Conservation (phyloP, 192 early-diverging fungal genomes). For the Mortierella antarctica region DNA sequence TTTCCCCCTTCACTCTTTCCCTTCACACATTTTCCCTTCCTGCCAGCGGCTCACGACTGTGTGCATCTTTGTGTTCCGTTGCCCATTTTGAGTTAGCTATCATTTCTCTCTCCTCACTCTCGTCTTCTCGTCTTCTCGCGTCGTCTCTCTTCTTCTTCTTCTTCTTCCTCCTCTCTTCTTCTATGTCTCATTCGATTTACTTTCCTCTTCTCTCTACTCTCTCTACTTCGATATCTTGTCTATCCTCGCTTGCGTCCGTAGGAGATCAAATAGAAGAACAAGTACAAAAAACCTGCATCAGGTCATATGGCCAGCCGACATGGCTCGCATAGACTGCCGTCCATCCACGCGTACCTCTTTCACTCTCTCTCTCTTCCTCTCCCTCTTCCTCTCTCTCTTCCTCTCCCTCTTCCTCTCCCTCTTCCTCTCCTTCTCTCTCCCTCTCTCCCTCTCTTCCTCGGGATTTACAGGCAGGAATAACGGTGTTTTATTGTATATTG, state of each 20-base stretch:
- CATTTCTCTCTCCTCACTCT: too few relatives aligned
- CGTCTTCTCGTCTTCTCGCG: too few relatives aligned
- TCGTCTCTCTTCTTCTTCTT: neutral
- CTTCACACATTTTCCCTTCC: too few relatives aligned
- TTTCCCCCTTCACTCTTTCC: too few relatives aligned
- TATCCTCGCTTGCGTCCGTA: too few relatives aligned
- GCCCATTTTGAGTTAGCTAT: too few relatives aligned
- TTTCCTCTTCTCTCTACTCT: constrained; percentile 8
- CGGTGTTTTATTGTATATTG: constrained; percentile 2
- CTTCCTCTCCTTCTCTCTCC: neutral
- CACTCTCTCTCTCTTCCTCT: neutral
- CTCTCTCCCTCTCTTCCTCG: neutral
- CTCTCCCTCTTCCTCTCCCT: neutral
- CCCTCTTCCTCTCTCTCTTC: neutral
- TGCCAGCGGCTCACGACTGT: too few relatives aligned
- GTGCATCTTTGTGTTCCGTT: too few relatives aligned
- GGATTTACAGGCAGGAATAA: neutral
- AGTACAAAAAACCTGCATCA: too few relatives aligned
- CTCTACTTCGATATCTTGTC: neutral
- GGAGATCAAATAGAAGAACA: too few relatives aligned
- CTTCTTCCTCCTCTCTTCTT: too few relatives aligned
- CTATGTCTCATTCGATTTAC: neutral
- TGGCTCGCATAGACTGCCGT: neutral
- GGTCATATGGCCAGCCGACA: neutral
- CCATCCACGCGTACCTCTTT: neutral